Evolutionary conservation across 2,329 filamentous ascomycete genomes (phyloP), one percentile per base, ranked within the genome.

Genomic region (Exophiala aquamarina): DNA sequence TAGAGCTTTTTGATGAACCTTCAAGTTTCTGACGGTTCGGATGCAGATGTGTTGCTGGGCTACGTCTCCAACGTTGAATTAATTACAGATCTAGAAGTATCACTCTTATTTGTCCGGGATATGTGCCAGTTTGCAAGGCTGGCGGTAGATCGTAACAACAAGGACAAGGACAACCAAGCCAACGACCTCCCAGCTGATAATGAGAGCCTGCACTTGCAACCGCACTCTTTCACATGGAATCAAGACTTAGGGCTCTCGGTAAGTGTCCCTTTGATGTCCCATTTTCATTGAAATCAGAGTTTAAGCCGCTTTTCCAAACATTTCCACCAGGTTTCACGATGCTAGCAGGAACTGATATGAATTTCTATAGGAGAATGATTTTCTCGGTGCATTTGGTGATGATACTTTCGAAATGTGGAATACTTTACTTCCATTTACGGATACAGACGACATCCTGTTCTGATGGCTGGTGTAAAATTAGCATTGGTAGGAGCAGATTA

Each of bases 11-110:
- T n/a, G 14, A 5, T 36, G 14, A 40, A 19, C n/a, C 33, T 14
- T 29, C 13, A 9, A 40, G 19, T 28, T 17, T 7, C 9, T 31
- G n/a, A 31, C 9, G 28, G 28, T 32, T n/a, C n/a, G 10, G 13
- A 14, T 39, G 9, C 21, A 49, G 46, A 49, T 18, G 23, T 49
- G 28, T 33, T 40, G 4, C 18, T 49, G 2, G 46, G 46, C 19
- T 49, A 49, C 40, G 43, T 49, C n/a, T 49, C 46, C 9, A 49
- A 34, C 33, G 32, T 49, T 13, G 46, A 49, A 29, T 44, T 44
- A 13, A 20, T 31, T 8, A 49, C 46, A 5, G 33, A 23, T 26
- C 21, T 49, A 15, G 40, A 43, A 21, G 11, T 49, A 28, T 37
- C 46, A 14, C 33, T 15, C 8, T 20, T 21, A 17, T 44, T 49